Evolutionary conservation across 768 basidiomycete genomes (phyloP), one percentile per base, ranked within the genome.

Genomic region (Termitomyces sp.): DNA sequence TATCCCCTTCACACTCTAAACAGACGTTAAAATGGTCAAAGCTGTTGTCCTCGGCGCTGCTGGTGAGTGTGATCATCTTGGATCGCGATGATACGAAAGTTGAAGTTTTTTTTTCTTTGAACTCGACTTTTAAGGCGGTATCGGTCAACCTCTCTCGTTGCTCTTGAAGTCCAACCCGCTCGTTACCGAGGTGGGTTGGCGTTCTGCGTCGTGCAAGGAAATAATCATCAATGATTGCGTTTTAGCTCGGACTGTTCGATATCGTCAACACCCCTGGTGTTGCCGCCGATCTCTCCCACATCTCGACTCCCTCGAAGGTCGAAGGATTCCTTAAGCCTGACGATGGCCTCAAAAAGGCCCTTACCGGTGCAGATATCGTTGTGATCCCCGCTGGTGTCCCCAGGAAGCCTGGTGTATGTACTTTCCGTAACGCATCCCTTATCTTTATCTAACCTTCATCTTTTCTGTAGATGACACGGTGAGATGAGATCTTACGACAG

Each of bases 241-340:
- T 50, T 18, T 64, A 94, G 88, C 88, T 98, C 48, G 76, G 84
- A 50, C 84, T 98, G 56, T 98, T 80, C 69, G 96, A 98, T 92
- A 95, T 98, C 73, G 93, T 95, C 65, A 91, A 93, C 72, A 89
- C 94, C n/a, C 93, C 93, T 15, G 96, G 96, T 67, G 96, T 99
- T 59, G 94, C 94, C 33, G 91, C 86, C 55, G 96, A 99, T 76
- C 79, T 98, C 55, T 88, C 90, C 53, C 96, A 98, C 71, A 95
- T 98, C 73, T 80, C 90, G 50, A 95, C 94, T 35, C 85, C 88
- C 11, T 86, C 93, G 40, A 88, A 89, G 70, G 87, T 94, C 27
- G 77, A 81, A 56, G 94, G 94, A n/a, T 89, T 78, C 69, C 80
- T 93, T 16, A 80, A 87, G 56, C 78, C 86, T 35, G 78, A 94